Evolutionary conservation across 2,329 filamentous ascomycete genomes (phyloP).

Genomic region (Venturia carpophila): DNA sequence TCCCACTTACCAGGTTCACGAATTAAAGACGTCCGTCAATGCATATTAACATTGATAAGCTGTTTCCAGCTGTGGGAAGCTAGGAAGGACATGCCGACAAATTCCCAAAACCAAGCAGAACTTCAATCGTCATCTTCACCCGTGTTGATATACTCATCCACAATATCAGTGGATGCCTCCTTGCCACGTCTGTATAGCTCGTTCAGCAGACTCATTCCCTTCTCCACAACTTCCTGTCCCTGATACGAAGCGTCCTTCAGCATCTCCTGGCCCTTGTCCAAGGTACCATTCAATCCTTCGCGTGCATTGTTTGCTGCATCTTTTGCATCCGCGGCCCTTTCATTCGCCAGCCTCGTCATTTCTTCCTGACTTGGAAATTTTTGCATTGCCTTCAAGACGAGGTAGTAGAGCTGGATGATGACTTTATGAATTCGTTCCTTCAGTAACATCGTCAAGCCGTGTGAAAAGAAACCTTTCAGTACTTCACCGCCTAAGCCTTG

Average conservation of each 20-base stretch:
- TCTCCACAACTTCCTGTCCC: constrained; percentile 16
- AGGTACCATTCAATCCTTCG: constrained; percentile 11
- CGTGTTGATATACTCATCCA: constrained; percentile 16
- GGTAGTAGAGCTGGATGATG: constrained; percentile 65
- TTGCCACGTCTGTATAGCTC: constrained; percentile 14
- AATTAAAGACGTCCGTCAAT: no score
- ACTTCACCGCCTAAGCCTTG: constrained; percentile 69
- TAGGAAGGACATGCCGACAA: neutral
- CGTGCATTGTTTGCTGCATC: constrained; percentile 13
- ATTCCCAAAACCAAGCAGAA: neutral
- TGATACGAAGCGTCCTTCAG: constrained; percentile 9
- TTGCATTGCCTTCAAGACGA: constrained; percentile 45
- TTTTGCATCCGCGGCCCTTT: constrained; percentile 17
- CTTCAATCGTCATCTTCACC: constrained; percentile 15
- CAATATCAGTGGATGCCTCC: constrained; percentile 15
- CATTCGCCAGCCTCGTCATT: constrained; percentile 27
- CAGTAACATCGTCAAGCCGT: constrained; percentile 79
- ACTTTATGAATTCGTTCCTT: constrained; percentile 70
- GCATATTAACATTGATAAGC: no score
- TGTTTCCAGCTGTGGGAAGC: no score
- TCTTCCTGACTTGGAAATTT: constrained; percentile 36
- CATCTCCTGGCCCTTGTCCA: constrained; percentile 16
- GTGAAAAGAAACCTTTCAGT: constrained; percentile 74
- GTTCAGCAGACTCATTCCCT: constrained; percentile 2
- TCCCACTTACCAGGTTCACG: no score